Evolutionary conservation across 225 moss, liverwort and hornwort species (phyloP), one percentile per base, ranked within the genome.

Genomic region (Physcomitrellopsis africana): DNA sequence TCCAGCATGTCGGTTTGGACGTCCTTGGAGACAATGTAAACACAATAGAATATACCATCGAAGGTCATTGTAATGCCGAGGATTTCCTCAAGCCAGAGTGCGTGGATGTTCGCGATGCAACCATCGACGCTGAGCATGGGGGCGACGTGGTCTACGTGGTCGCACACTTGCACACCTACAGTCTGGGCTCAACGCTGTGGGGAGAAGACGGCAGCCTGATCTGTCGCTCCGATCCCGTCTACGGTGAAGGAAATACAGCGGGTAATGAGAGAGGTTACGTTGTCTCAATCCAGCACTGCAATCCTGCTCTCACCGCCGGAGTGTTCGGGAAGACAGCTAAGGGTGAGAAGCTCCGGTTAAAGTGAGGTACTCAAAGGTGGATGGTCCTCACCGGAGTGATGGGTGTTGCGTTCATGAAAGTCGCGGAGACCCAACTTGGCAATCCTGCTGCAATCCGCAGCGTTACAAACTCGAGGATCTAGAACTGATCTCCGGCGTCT

Each of bases 381-480:
- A 44, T 4, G 83, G 83, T 5, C 86, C 87, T 10, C 87, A 89
- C 89, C 1, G 86, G 89, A 19, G 84, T 86, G 24, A 86, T 86
- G 86, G 83, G 86, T 19, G 22, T 86, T 11, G 9, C 78, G 61
- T 86, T 86, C 15, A 0, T 73, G 0, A 84, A 81, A 66, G 0
- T 81, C 0, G 74, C 71, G 29, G 72, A 65, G 68, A 3, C 47
- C 2, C 42, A 78, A 23, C 42, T 78, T 1, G 22, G 47, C 14
- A 72, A 41, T 16, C 18, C 72, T 12, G 75, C 27, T 32, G 9
- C 62, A 10, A 11, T 29, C 29, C 26, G 16, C 7, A n/a, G 26
- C 62, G 9, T 24, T 48, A 57, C 60, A 10, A 86, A 62, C 51
- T 69, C 78, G 1, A 86, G 82, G 59, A 71, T 86, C 29, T 53